Evolutionary conservation across 257 asterid species (phyloP).

Genomic region (Solanum gracilifrons): DNA sequence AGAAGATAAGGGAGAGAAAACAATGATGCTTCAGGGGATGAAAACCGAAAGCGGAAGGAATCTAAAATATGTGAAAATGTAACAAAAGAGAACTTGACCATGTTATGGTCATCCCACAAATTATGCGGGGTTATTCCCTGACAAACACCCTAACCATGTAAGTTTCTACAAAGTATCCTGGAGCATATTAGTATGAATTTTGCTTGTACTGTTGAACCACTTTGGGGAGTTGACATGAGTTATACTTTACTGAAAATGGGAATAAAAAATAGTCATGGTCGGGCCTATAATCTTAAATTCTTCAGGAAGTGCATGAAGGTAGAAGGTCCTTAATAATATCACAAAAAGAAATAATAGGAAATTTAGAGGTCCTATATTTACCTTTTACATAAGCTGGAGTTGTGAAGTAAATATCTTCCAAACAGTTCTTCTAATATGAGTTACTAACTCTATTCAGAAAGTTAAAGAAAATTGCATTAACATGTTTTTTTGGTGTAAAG

Average conservation of each 20-base stretch:
- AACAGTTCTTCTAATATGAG: neutral
- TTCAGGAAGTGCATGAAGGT: neutral
- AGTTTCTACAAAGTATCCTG: neutral
- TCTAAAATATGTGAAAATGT: neutral
- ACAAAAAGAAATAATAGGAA: neutral
- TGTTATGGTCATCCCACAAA: neutral
- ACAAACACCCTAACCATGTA: neutral
- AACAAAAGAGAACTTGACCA: neutral
- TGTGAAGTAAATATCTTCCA: neutral
- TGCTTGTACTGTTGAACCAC: neutral
- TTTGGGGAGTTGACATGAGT: neutral
- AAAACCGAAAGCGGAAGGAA: neutral
- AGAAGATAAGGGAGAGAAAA: neutral
- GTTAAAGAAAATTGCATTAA: too few species aligned
- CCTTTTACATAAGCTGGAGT: neutral
- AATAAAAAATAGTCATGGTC: neutral
- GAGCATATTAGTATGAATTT: neutral
- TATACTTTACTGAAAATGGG: neutral
- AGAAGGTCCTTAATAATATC: neutral
- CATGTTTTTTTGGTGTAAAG: too few species aligned
- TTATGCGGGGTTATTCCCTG: neutral
- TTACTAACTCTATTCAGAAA: too few species aligned
- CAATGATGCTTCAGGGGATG: neutral
- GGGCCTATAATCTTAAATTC: neutral
- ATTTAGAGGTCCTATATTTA: neutral